Conservation (phyloP, 192 early-diverging fungal species). For the Physocladia obscura region DNA sequence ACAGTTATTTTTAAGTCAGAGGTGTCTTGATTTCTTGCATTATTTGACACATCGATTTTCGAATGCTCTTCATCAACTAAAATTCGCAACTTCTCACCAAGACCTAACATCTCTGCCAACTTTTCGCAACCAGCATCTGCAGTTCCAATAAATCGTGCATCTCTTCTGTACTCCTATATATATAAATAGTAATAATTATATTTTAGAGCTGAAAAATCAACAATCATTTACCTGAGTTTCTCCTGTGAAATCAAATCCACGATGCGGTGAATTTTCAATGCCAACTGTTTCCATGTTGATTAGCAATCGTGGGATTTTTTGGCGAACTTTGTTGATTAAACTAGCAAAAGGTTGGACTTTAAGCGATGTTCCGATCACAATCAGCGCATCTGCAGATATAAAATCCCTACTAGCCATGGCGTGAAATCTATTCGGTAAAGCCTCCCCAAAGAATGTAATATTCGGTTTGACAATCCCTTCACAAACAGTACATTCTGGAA, state of each 20-base stretch:
- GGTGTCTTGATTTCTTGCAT: too few relatives aligned
- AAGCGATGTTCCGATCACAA: slow-evolving; percentile 92
- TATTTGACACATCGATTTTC: slow-evolving; percentile 10
- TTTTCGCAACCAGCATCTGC: slow-evolving; percentile 77
- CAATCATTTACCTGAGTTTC: slow-evolving; percentile 3
- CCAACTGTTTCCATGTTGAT: slow-evolving; percentile 88
- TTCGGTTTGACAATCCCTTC: slow-evolving; percentile 82
- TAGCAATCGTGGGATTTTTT: slow-evolving; percentile 76
- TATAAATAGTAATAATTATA: not conserved
- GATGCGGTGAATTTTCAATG: not conserved
- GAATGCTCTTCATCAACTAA: slow-evolving; percentile 27
- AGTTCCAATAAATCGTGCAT: slow-evolving; percentile 74
- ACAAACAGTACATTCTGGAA: slow-evolving; percentile 74
- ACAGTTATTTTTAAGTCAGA: too few relatives aligned
- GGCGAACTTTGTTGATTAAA: slow-evolving; percentile 66
- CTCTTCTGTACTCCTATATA: slow-evolving; percentile 61
- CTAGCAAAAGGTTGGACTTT: slow-evolving; percentile 88
- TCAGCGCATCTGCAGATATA: slow-evolving; percentile 73
- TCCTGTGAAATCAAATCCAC: slow-evolving; percentile 29
- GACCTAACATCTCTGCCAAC: slow-evolving; percentile 74
- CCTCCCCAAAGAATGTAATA: slow-evolving; percentile 96
- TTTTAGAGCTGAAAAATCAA: not conserved
- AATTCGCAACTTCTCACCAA: slow-evolving; percentile 50
- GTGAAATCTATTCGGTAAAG: slow-evolving; percentile 73
- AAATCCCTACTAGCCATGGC: slow-evolving; percentile 12